These are phyloP conservation scores for Gillenia trifoliata DNA, from an alignment of 306 rosid species.

Conservation along the genomic window DNA sequence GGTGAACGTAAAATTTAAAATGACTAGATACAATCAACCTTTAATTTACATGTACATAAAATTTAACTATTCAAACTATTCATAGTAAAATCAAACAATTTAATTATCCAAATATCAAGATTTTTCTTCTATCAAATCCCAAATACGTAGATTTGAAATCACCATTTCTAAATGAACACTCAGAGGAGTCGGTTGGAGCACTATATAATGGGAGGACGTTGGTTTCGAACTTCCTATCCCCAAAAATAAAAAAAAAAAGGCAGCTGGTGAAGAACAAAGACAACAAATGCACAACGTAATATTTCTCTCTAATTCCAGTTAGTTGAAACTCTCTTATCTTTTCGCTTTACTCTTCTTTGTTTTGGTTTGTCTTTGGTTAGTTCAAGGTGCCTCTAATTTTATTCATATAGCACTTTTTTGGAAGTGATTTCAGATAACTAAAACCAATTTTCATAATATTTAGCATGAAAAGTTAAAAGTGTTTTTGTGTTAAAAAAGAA, in stretches of 20 bases:
- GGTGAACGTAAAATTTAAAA: no score
- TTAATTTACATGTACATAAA: no score
- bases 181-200: neutral
- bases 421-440: neutral
- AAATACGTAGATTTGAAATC: neutral
- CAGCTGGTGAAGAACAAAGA: neutral
- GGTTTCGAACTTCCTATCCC: neutral
- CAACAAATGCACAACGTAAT: neutral
- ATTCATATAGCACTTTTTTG: no score
- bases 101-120: neutral
- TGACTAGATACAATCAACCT: no score
- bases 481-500: neutral
- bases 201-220: neutral
- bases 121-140: neutral
- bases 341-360: neutral
- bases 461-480: no score
- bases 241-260: neutral
- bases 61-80: no score
- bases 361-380: neutral
- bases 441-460: neutral
- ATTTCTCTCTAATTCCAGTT: neutral
- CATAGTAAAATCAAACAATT: neutral
- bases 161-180: neutral
- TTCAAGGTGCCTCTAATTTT: neutral
- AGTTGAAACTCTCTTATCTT: neutral